Base-by-base conservation (phyloP, 257 asterid genomes). In the Rhazya stricta region DNA sequence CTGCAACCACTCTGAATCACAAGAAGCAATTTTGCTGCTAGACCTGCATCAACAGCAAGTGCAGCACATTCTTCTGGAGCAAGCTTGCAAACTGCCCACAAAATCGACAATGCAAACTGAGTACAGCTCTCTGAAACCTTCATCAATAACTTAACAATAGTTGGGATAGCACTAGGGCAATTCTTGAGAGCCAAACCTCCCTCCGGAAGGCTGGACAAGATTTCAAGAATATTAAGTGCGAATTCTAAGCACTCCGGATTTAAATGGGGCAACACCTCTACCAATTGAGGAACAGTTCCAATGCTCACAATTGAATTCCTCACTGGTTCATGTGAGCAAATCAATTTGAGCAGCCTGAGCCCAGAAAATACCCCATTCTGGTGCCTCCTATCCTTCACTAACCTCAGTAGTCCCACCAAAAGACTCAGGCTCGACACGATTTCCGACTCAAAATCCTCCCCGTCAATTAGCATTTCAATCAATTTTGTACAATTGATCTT, bases 1-100 rank as follows among this genome's bases (percentile, higher is more conserved):
- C 53, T 76, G 61, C 93, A 91, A 23, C 96, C 90, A 60, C 96
- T 91, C 84, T 89, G 95, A 70, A 91, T 91, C 2, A 91, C 93
- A 15, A 91, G 93, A n/a, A 91, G 89, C 34, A 90, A 90, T 81
- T 88, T 90, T 2, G 90, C 88, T 2, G 92, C 94, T 9, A 90
- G 85, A 37, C 95, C 95, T 0, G 95, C 88, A 48, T 89, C 96
- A 62, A 90, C 92, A 1, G 91, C 95, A 56, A 75, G 60, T 37
- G 74, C 78, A 10, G 96, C 84, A 83, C 95, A 91, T 76, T 91
- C 96, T 29, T 85, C 87, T 0, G 93, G 95, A 18, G 85, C 83
- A 16, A 89, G 83, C 54, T 77, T 88, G 80, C 95, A 91, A 1
- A 91, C 82, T 0, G 88, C 78, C 88, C 85, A 87, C 43, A 89